These are phyloP conservation scores for Thymus mandschuricus DNA, from an alignment of 257 asterid species.

Conservation along the genomic window DNA sequence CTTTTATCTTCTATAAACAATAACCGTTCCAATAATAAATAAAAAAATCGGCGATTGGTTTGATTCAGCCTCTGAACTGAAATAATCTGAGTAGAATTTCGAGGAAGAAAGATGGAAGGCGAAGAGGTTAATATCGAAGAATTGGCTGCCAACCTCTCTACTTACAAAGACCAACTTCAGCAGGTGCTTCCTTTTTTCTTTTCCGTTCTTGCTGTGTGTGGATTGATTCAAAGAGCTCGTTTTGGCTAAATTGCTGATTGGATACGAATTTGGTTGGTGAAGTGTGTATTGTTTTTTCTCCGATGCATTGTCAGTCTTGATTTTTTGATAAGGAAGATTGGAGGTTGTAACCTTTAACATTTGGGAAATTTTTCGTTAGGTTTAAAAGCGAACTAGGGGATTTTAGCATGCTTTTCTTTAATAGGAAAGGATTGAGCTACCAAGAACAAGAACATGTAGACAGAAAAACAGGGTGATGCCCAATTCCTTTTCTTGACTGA, in stretches of 20 bases:
- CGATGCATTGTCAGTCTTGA: neutral
- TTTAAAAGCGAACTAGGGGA: neutral
- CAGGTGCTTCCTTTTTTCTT: conserved; percentile 54
- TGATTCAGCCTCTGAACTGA: neutral
- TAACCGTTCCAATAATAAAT: neutral
- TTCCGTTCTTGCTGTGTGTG: neutral
- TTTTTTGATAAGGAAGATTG: conserved; percentile 8
- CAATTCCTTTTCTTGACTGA: neutral
- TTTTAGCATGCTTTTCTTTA: conserved; percentile 1
- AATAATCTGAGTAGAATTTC: conserved; percentile 2
- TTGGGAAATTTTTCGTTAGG: conserved; percentile 15
- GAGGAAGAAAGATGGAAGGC: conserved; percentile 36
- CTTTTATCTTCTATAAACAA: neutral
- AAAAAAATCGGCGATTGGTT: conserved; percentile 1
- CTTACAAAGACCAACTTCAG: conserved; percentile 87
- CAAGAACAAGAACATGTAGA: neutral
- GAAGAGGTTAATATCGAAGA: conserved; percentile 89
- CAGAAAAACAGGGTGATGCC: conserved; percentile 4
- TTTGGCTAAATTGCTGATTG: neutral
- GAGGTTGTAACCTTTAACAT: conserved; percentile 1
- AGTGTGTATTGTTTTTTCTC: neutral
- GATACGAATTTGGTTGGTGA: neutral
- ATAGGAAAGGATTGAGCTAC: neutral
- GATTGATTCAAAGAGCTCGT: neutral
- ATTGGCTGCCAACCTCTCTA: conserved; percentile 82